Evolutionary conservation across 768 basidiomycete genomes (phyloP).

Genomic region (Leccinellum luteum): DNA sequence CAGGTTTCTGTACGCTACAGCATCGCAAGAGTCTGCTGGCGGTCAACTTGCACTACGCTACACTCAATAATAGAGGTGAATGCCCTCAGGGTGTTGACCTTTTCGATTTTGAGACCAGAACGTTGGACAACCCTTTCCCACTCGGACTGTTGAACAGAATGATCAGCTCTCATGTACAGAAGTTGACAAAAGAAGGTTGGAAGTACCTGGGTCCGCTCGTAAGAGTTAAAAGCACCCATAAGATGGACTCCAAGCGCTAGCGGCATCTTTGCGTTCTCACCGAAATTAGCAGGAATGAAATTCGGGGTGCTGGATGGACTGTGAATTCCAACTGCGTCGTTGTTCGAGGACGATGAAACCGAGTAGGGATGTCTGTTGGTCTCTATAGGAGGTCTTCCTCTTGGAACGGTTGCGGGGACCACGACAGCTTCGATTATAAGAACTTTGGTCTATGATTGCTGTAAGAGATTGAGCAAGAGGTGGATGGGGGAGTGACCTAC

Average conservation of each 20-base stretch:
- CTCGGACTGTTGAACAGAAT: neutral
- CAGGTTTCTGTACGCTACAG: too few relatives aligned
- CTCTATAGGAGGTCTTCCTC: neutral
- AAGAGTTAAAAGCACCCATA: neutral
- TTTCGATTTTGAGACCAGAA: neutral
- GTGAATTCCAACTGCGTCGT: neutral
- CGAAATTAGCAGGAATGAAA: constrained; percentile 2
- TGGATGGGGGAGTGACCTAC: neutral
- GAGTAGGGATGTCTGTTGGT: neutral
- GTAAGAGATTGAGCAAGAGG: neutral
- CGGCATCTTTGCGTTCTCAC: constrained; percentile 1
- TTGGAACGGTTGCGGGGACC: neutral
- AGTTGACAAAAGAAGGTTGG: neutral
- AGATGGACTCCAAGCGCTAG: neutral
- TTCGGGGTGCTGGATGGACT: neutral
- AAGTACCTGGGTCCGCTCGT: neutral
- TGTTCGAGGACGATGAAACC: neutral
- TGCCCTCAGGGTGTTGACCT: neutral
- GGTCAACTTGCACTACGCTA: neutral
- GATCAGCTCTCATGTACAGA: neutral
- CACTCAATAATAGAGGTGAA: constrained; percentile 3
- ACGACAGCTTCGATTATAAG: constrained; percentile 1
- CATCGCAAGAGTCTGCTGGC: neutral
- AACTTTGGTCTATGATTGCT: neutral
- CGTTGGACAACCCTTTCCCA: neutral